These are phyloP conservation scores for Yamadazyma nakazawae DNA, from an alignment of 805 yeast genomes.

Conservation along the genomic window DNA sequence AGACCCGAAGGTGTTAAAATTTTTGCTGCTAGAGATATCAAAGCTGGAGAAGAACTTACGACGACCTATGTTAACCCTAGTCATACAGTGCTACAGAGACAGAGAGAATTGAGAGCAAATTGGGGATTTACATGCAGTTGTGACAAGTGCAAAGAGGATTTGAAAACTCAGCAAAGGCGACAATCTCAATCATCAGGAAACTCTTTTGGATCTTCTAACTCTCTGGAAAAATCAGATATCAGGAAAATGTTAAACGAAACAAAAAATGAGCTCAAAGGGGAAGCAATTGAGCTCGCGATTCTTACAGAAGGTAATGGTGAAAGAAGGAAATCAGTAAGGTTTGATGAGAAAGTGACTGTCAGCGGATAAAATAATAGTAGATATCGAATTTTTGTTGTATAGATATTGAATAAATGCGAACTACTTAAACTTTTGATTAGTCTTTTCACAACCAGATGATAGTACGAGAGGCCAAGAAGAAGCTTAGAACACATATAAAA, in stretches of 20 bases:
- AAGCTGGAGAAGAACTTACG: slow-evolving; percentile 62
- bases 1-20: slow-evolving; percentile 57
- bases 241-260: slow-evolving; percentile 44
- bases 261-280: slow-evolving; percentile 40
- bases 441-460: slow-evolving; percentile 1
- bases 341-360: slow-evolving; percentile 52
- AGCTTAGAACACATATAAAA: slow-evolving; percentile 26
- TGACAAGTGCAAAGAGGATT: slow-evolving; percentile 58
- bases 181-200: slow-evolving; percentile 27
- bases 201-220: slow-evolving; percentile 15
- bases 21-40: slow-evolving; percentile 55
- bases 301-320: slow-evolving; percentile 37
- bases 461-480: slow-evolving; percentile 19
- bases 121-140: slow-evolving; percentile 82
- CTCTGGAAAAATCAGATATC: slow-evolving; percentile 26
- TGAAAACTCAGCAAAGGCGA: slow-evolving; percentile 41
- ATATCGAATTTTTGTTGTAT: not conserved
- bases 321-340: slow-evolving; percentile 64
- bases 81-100: slow-evolving; percentile 60
- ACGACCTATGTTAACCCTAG: slow-evolving; percentile 69
- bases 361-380: slow-evolving; percentile 6
- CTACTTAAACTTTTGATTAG: not conserved
- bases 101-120: slow-evolving; percentile 60
- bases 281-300: slow-evolving; percentile 41
- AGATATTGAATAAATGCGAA: not conserved